Evolutionary conservation across 176 grass and related monocot species (phyloP), one percentile per base, ranked within the genome.

Genomic region (Raddia guianensis): DNA sequence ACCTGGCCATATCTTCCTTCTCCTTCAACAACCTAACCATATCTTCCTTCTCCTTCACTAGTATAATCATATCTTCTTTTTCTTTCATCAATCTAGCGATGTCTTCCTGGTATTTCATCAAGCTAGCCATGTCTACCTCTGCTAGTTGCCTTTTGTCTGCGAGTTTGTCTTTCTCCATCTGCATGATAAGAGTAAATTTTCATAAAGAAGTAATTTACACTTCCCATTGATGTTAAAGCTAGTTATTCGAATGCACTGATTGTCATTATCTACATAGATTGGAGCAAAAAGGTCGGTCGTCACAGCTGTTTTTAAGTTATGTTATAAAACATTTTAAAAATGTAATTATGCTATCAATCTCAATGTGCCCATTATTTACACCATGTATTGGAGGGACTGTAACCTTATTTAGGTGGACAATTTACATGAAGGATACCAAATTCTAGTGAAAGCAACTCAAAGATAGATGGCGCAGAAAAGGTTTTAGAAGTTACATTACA

Each of bases 1-100:
- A 76, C 19, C 80, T 90, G 59, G 86, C 85, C 87, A 83, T 92
- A 80, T 96, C 90, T 81, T 90, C 93, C 86, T 93, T 97, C 53
- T 93, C 93, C 78, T 97, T 97, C 63, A 91, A 72, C 64, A 97
- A 81, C 27, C 84, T 93, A 73, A 70, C 65, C 76, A 93, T 70
- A 46, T 97, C 83, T 79, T 93, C 93, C 65, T 88, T 88, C 66
- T 81, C 75, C 75, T 56, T 50, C 74, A 82, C 63, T 50, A 90
- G 61, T 12, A 77, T 91, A 32, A 82, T 33, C 90, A 83, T 70
- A 12, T 80, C 76, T 48, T 88, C 52, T 19, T 88, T 88, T 69
- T 88, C 86, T 55, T 85, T 89, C 71, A 80, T 89, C 77, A 89
- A 56, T 84, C 71, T 89, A 64, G 75, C 27, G 9, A 85, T 66